Evolutionary conservation across 257 asterid species (phyloP).

Genomic region (Buddleja alternifolia): DNA sequence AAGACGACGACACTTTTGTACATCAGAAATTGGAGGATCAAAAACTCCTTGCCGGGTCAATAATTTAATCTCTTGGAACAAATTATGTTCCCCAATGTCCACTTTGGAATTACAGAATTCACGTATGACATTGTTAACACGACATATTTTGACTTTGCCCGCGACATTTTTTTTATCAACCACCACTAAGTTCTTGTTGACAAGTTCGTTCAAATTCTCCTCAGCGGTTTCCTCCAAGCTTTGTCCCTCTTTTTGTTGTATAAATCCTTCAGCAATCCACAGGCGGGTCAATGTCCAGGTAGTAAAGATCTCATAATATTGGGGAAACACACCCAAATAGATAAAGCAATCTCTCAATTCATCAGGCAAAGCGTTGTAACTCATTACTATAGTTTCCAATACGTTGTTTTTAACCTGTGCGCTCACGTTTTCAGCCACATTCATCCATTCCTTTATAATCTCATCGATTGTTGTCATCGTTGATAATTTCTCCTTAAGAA

Average conservation of each 20-base stretch:
- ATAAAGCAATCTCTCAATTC: slow-evolving; percentile 4
- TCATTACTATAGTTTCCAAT: background rate
- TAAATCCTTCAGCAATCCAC: slow-evolving; percentile 28
- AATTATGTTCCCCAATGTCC: background rate
- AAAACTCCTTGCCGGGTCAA: background rate
- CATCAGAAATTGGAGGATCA: background rate
- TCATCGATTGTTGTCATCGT: background rate
- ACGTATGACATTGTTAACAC: slow-evolving; percentile 24
- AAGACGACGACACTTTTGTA: slow-evolving; percentile 14
- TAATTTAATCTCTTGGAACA: slow-evolving; percentile 26
- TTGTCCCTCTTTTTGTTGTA: background rate
- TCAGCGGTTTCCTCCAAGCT: slow-evolving; percentile 22
- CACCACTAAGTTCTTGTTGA: slow-evolving; percentile 23
- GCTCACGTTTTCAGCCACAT: background rate
- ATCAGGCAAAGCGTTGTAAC: slow-evolving; percentile 1
- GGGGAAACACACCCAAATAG: slow-evolving; percentile 21
- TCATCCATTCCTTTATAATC: background rate
- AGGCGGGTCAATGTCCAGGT: background rate
- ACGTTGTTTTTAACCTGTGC: background rate
- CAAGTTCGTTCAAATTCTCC: slow-evolving; percentile 17
- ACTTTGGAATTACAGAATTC: slow-evolving; percentile 31
- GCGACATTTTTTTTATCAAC: slow-evolving; percentile 22
- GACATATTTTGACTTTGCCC: slow-evolving; percentile 29
- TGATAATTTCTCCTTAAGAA: background rate
- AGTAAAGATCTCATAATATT: slow-evolving; percentile 1